A percentile compares a stretch with the other conserved stretches of the same genome.
phyloP scores from a whole-genome alignment of 2,329 filamentous ascomycete genomes.

The Fusarium pilosicola region DNA sequence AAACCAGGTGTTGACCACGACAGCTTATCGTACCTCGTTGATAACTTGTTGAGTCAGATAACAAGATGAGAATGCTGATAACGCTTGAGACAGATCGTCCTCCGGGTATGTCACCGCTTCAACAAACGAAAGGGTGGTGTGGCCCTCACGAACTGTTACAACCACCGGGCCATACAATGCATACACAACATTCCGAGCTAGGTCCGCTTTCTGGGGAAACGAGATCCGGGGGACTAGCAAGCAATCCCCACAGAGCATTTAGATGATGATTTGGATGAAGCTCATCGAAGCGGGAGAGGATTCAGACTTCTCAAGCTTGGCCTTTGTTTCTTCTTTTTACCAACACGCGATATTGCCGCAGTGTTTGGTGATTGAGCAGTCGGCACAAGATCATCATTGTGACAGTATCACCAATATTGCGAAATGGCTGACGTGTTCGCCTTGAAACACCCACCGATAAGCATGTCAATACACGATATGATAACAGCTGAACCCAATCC shows the following conservation, averaged over 20 bases:
- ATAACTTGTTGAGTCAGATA: conserved; percentile 5
- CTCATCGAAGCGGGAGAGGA: conserved; percentile 2
- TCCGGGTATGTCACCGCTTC: conserved; percentile 9
- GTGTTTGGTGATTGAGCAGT: not conserved
- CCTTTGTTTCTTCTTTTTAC: not conserved
- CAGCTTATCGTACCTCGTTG: not conserved
- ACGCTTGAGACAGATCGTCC: not conserved
- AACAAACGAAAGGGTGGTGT: conserved; percentile 26
- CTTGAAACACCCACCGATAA: not conserved
- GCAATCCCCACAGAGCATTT: conserved; percentile 26
- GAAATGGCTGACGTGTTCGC: conserved; percentile 12
- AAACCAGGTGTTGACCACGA: conserved; percentile 8
- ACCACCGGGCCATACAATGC: not conserved
- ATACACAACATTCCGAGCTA: conserved; percentile 21
- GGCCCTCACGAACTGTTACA: conserved; percentile 21
- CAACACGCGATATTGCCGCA: not conserved
- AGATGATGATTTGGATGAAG: conserved; percentile 7
- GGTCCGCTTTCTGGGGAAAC: conserved; percentile 34
- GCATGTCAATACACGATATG: conserved; percentile 1
- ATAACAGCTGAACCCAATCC: conserved; percentile 4
- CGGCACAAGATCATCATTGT: not conserved
- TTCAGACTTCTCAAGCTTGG: not conserved
- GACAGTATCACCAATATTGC: not conserved
- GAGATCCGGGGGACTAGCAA: conserved; percentile 31
- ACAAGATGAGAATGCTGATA: not conserved